phyloP scores from a whole-genome alignment of 2,329 filamentous ascomycete genomes.

The Ophiostoma quercus region DNA sequence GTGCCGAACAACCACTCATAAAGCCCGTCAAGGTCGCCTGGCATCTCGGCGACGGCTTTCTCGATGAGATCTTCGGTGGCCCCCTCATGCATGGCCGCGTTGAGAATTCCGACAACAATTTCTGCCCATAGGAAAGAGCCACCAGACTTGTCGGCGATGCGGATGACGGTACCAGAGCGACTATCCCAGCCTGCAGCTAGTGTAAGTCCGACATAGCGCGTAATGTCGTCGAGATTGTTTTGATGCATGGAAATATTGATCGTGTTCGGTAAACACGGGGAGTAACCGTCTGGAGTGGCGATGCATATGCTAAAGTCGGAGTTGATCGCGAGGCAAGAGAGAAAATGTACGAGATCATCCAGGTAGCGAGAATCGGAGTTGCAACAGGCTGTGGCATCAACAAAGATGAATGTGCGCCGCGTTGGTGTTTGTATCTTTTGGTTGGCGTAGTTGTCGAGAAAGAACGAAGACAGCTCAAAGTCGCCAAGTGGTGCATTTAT shows the following conservation, averaged over 20 bases:
- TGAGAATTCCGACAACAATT: neutral
- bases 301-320: too few species aligned
- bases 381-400: too few species aligned
- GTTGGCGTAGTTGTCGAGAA: too few species aligned
- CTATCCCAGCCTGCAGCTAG: neutral
- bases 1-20: neutral
- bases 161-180: neutral
- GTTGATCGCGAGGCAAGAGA: too few species aligned
- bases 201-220: neutral
- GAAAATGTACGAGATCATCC: too few species aligned
- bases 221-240: neutral
- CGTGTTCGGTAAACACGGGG: neutral
- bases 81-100: neutral
- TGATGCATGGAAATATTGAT: neutral
- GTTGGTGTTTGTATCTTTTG: too few species aligned
- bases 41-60: neutral
- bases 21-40: neutral
- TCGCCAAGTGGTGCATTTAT: too few species aligned
- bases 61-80: neutral
- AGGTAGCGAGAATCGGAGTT: too few species aligned
- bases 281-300: too few species aligned
- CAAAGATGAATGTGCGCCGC: too few species aligned
- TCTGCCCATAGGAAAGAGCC: neutral
- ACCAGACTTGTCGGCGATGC: neutral
- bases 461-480: too few species aligned